These are phyloP conservation scores for Kalmusia sp. DNA, from an alignment of 2,329 filamentous ascomycete genomes.

Conservation along the genomic window DNA sequence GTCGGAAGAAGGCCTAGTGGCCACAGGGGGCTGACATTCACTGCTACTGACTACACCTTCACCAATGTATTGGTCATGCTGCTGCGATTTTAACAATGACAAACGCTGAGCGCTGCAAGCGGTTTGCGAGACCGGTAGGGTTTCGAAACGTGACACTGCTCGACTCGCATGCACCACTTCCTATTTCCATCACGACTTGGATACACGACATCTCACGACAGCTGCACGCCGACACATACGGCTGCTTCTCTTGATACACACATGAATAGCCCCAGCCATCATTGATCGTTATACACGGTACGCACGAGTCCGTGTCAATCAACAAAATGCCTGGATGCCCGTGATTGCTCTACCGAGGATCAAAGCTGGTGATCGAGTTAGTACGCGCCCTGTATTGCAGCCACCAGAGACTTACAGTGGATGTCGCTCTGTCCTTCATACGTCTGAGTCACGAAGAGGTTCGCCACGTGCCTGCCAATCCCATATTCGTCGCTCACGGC, in stretches of 20 bases:
- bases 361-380: slow-evolving; percentile 50
- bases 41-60: slow-evolving; percentile 21
- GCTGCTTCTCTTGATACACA: slow-evolving; percentile 3
- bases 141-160: slow-evolving; percentile 16
- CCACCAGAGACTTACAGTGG: slow-evolving; percentile 71
- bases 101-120: slow-evolving; percentile 14
- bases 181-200: slow-evolving; percentile 22
- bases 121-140: slow-evolving; percentile 13
- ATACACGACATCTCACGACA: slow-evolving; percentile 29
- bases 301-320: slow-evolving; percentile 23
- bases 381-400: slow-evolving; percentile 15
- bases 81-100: slow-evolving; percentile 6
- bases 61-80: not conserved
- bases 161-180: slow-evolving; percentile 22
- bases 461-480: slow-evolving; percentile 93
- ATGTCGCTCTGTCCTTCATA: slow-evolving; percentile 99
- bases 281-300: not conserved
- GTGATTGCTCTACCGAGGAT: slow-evolving; percentile 61
- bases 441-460: slow-evolving; percentile 95
- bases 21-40: slow-evolving; percentile 29
- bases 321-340: slow-evolving; percentile 81
- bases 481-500: slow-evolving; percentile 97
- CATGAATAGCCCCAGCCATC: not conserved
- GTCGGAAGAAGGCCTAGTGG: slow-evolving; percentile 25
- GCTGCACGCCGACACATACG: slow-evolving; percentile 8